phyloP scores from a whole-genome alignment of 1,284 basidiomycete genomes.

The Fomes fomentarius region DNA sequence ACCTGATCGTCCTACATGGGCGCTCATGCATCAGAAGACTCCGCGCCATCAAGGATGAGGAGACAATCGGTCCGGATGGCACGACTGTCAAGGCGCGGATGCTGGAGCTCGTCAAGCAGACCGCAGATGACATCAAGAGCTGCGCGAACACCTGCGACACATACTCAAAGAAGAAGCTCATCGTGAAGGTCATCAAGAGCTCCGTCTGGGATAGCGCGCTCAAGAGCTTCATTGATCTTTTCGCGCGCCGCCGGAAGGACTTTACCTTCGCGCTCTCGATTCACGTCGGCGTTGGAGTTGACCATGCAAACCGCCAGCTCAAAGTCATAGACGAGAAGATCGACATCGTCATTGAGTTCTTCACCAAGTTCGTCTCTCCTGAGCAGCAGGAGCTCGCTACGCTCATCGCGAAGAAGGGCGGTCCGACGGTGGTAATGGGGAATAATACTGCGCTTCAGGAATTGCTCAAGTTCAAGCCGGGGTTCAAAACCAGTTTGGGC shows the following conservation, averaged over 20 bases:
- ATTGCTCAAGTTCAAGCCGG: conserved; percentile 4
- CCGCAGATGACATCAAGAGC: conserved; percentile 34
- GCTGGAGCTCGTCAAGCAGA: conserved; percentile 24
- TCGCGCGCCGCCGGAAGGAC: conserved; percentile 36
- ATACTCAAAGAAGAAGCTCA: conserved; percentile 33
- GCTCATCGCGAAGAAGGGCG: conserved; percentile 26
- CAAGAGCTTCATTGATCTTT: conserved; percentile 35
- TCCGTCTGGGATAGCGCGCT: conserved; percentile 41
- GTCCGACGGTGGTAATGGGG: conserved; percentile 18
- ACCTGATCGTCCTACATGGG: background rate
- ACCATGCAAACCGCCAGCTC: conserved; percentile 38
- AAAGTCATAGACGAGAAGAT: conserved; percentile 30
- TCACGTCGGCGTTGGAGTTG: conserved; percentile 39
- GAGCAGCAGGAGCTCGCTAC: conserved; percentile 21
- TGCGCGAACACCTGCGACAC: conserved; percentile 38
- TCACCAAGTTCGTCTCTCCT: conserved; percentile 12
- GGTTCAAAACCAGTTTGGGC: background rate
- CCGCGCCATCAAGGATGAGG: background rate
- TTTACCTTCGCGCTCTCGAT: conserved; percentile 38
- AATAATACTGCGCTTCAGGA: conserved; percentile 22
- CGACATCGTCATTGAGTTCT: conserved; percentile 15
- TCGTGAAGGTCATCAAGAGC: conserved; percentile 42
- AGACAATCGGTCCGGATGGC: conserved; percentile 27
- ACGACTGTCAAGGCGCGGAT: conserved; percentile 28
- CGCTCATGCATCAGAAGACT: background rate